phyloP scores from a whole-genome alignment of 106 monocot genomes.

The Chionographis japonica region DNA sequence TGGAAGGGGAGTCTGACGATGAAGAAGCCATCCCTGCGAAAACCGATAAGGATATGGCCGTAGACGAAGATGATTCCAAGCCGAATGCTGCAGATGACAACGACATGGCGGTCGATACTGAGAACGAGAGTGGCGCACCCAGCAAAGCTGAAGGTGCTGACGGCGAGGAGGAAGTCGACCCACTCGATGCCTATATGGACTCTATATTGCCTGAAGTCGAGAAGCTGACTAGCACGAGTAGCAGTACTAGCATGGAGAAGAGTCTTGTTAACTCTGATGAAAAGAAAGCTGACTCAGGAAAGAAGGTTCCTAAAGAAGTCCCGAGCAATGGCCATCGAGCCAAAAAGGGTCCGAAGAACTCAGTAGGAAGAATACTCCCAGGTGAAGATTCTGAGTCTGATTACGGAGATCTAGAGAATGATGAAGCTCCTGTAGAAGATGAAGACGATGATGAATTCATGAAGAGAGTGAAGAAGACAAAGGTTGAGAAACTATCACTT shows the following conservation, averaged over 20 bases:
- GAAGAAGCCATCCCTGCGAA: slow-evolving; percentile 43
- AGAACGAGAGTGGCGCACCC: slow-evolving; percentile 8
- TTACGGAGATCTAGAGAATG: slow-evolving; percentile 54
- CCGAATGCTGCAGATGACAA: slow-evolving; percentile 14
- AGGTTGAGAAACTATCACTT: slow-evolving; percentile 79
- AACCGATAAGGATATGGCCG: slow-evolving; percentile 24
- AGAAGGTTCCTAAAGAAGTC: slow-evolving; percentile 12
- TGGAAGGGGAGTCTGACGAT: slow-evolving; percentile 95
- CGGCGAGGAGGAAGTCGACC: slow-evolving; percentile 78
- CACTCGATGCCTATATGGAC: slow-evolving; percentile 98
- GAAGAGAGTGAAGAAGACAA: slow-evolving; percentile 93
- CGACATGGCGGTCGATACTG: slow-evolving; percentile 24
- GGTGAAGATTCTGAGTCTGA: slow-evolving; percentile 89
- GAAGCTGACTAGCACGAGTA: slow-evolving; percentile 30
- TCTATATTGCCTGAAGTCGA: slow-evolving; percentile 70
- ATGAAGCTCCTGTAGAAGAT: slow-evolving; percentile 56
- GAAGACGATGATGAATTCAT: slow-evolving; percentile 96
- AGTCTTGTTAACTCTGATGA: slow-evolving; percentile 12
- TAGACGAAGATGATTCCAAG: slow-evolving; percentile 24
- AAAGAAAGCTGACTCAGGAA: slow-evolving; percentile 7
- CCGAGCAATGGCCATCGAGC: slow-evolving; percentile 44
- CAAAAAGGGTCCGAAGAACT: slow-evolving; percentile 43
- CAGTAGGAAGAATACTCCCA: slow-evolving; percentile 78
- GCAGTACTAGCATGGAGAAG: slow-evolving; percentile 12
- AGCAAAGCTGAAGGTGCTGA: slow-evolving; percentile 5